These are phyloP conservation scores for Xylaria hypoxylon DNA, from an alignment of 2,329 filamentous ascomycete genomes.

Conservation along the genomic window DNA sequence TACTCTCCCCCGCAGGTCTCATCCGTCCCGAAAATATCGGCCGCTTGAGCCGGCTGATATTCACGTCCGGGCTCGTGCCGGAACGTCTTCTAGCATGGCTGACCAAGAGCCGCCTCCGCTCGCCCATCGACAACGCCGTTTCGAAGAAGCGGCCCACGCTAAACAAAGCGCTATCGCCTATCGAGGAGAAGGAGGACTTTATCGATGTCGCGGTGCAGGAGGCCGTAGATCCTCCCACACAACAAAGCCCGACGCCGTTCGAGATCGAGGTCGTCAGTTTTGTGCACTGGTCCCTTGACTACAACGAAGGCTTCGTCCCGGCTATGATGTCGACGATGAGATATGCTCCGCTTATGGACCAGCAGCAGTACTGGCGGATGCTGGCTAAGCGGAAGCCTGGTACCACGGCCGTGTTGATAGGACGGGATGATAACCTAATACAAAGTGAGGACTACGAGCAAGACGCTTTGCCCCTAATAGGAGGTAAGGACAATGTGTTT, in stretches of 20 bases:
- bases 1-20: constrained; percentile 83
- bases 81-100: constrained; percentile 62
- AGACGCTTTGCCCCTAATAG: constrained; percentile 64
- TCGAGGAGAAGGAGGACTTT: constrained; percentile 48
- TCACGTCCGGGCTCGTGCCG: constrained; percentile 66
- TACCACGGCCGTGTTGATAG: constrained; percentile 65
- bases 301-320: constrained; percentile 69
- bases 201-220: constrained; percentile 59
- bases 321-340: constrained; percentile 70
- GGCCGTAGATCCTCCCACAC: constrained; percentile 48
- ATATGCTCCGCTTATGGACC: constrained; percentile 64
- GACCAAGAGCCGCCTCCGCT: constrained; percentile 61
- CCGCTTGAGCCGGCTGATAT: constrained; percentile 61
- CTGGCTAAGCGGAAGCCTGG: constrained; percentile 58
- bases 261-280: constrained; percentile 62
- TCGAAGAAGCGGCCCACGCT: constrained; percentile 43
- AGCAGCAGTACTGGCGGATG: constrained; percentile 63
- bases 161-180: constrained; percentile 36
- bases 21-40: constrained; percentile 69
- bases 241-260: constrained; percentile 52
- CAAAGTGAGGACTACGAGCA: constrained; percentile 61
- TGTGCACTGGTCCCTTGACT: constrained; percentile 68
- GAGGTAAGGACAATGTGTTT: constrained; percentile 61
- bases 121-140: constrained; percentile 60
- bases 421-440: constrained; percentile 64